Evolutionary conservation across 495 filamentous ascomycete species (phyloP), one percentile per base, ranked within the genome.

Genomic region (Penicillium lividum): DNA sequence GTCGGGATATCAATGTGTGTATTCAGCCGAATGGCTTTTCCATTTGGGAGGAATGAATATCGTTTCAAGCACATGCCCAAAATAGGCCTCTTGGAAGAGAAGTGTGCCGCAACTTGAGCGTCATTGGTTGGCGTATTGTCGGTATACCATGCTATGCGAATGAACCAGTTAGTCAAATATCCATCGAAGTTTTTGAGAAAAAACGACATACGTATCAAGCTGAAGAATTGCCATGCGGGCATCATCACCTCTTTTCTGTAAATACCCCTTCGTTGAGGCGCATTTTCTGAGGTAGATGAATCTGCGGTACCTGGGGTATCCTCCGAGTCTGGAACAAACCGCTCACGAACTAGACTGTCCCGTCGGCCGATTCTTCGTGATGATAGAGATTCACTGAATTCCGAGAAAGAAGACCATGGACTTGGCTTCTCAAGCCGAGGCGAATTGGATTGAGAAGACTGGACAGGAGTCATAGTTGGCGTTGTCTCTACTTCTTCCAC

Each of bases 141-240:
- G 60, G 84, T 82, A 60, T 84, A 84, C 84, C 79, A 86, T 43
- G 84, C 83, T 84, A 53, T 43, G 18, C 16, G 13, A 54, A 49
- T 29, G 34, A 18, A 40, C 56, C 59, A 11, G 40, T 86, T 73
- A 86, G 79, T 60, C 62, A 42, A 45, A 18, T 30, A 9, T 15
- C 22, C 30, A 47, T 6, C 49, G 18, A 36, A 8, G 18, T 22
- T 25, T 54, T 29, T n/a, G 18, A 11, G 43, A 5, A 22, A 31
- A 7, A 31, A 22, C 38, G 28, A 60, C 86, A 60, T 73, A 90
- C 89, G 91, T 56, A 95, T 92, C 40, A 96, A 73, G 66, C 86
- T 89, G 72, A 97, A 97, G 66, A 98, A 97, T 65, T 97, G 94
- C 93, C 93, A 98, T 11, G 94, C 94, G 11, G 93, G 94, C 81